Evolutionary conservation across 768 basidiomycete species (phyloP).

Genomic region (Suillus spraguei): DNA sequence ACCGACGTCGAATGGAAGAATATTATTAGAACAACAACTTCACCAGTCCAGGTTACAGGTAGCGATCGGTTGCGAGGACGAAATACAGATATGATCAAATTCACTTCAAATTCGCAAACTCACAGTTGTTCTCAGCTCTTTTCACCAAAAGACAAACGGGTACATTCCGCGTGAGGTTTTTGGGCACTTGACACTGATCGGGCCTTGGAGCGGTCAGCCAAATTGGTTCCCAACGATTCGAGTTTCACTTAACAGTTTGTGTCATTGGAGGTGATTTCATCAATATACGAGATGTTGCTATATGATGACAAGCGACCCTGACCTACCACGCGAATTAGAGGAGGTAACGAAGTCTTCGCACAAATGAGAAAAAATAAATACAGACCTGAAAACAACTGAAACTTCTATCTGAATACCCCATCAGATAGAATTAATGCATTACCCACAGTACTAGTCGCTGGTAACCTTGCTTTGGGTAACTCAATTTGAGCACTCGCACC

Average conservation of each 20-base stretch:
- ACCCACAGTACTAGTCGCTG: conserved; percentile 1
- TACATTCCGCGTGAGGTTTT: neutral
- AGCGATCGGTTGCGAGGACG: conserved; percentile 5
- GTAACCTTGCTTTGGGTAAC: conserved; percentile 5
- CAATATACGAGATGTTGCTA: neutral
- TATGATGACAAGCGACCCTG: no score
- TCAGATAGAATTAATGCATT: neutral
- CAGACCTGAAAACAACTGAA: neutral
- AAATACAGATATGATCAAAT: neutral
- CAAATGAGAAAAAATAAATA: neutral
- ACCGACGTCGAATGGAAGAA: neutral
- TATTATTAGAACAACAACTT: neutral
- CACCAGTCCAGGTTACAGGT: neutral
- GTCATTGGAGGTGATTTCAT: neutral
- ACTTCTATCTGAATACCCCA: neutral
- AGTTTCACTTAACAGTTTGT: no score
- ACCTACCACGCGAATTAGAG: neutral
- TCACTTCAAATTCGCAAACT: conserved; percentile 1
- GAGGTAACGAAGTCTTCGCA: neutral
- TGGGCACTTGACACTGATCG: neutral
- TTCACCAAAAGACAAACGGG: neutral
- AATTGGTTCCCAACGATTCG: neutral
- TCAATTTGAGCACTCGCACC: neutral
- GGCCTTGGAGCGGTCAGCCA: neutral
- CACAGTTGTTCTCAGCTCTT: neutral